phyloP scores from a whole-genome alignment of 495 filamentous ascomycete species.

The Evernia prunastri region DNA sequence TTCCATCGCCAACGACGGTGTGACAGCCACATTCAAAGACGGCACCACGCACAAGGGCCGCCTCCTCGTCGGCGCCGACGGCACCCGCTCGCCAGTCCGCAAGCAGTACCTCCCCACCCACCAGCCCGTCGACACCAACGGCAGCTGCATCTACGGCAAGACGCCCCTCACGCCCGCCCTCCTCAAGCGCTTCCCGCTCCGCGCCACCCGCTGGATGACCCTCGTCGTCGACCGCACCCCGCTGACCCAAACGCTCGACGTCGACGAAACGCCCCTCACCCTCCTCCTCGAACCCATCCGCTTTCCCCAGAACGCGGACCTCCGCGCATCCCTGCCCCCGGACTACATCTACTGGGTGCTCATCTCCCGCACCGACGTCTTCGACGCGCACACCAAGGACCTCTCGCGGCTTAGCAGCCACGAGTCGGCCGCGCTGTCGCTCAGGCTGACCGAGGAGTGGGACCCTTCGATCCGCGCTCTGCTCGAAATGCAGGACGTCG shows the following conservation, averaged over 20 bases:
- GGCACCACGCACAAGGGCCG: conserved; percentile 32
- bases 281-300: conserved; percentile 35
- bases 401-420: conserved; percentile 23
- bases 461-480: conserved; percentile 32
- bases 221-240: conserved; percentile 24
- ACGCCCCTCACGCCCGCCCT: conserved; percentile 26
- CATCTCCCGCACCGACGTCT: conserved; percentile 26
- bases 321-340: conserved; percentile 20
- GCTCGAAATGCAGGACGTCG: conserved; percentile 32
- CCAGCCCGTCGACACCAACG: conserved; percentile 36
- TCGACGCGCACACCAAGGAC: conserved; percentile 24
- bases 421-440: conserved; percentile 28
- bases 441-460: conserved; percentile 30
- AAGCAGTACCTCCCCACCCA: conserved; percentile 39
- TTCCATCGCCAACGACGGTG: conserved; percentile 24
- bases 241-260: background rate
- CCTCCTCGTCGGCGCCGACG: conserved; percentile 42
- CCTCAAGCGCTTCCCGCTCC: conserved; percentile 24
- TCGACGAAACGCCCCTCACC: conserved; percentile 30
- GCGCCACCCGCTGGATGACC: conserved; percentile 32
- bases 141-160: conserved; percentile 37
- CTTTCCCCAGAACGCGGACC: conserved; percentile 19
- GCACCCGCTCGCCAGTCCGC: conserved; percentile 39
- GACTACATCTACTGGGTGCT: conserved; percentile 41
- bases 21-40: conserved; percentile 34